Evolutionary conservation across 2,329 filamentous ascomycete genomes (phyloP), one percentile per base, ranked within the genome.

Genomic region (Calonectria honghensis): DNA sequence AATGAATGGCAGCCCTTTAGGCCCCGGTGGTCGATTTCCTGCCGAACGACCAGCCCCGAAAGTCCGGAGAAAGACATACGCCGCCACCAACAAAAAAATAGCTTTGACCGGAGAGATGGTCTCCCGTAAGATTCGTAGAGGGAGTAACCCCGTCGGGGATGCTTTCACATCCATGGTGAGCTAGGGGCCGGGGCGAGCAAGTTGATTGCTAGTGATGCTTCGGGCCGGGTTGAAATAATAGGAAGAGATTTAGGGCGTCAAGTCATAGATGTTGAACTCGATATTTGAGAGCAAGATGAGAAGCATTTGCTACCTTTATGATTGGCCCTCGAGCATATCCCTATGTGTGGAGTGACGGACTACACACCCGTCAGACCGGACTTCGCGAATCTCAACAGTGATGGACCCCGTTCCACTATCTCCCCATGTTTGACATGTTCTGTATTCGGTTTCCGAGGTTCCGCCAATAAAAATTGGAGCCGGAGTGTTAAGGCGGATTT

Each of bases 61-160:
- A 39, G 54, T 61, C 54, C 54, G 54, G 13, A 61, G 35, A 20
- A 61, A 13, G 54, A 61, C 5, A n/a, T 39, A 61, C 32, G 32
- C 54, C 32, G 27, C 35, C 14, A 14, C 29, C 5, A 61, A 35
- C 7, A 61, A 18, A 5, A 61, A 27, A 2, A 61, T n/a, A 2
- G n/a, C 31, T 20, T 61, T 61, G 54, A 10, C n/a, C 6, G 5
- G 32, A 6, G 54, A 61, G 6, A 61, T 61, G 2, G 1, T 39
- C 20, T 37, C 54, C 24, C 4, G 10, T 13, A 39, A 39, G 7
- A 61, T 14, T 9, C 24, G n/a, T 20, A 39, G 16, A 39, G 32
- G 32, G n/a, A 39, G 13, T 6, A 61, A 6, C 5, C 54, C 35
- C 29, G 32, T 18, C n/a, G n/a, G 4, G 14, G 32, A 14, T 9